Percentiles rank a stretch among this genome's conserved stretches.
Evolutionary conservation across 2,329 filamentous ascomycete species (phyloP).

Genomic region (Cytospora chrysosperma): DNA sequence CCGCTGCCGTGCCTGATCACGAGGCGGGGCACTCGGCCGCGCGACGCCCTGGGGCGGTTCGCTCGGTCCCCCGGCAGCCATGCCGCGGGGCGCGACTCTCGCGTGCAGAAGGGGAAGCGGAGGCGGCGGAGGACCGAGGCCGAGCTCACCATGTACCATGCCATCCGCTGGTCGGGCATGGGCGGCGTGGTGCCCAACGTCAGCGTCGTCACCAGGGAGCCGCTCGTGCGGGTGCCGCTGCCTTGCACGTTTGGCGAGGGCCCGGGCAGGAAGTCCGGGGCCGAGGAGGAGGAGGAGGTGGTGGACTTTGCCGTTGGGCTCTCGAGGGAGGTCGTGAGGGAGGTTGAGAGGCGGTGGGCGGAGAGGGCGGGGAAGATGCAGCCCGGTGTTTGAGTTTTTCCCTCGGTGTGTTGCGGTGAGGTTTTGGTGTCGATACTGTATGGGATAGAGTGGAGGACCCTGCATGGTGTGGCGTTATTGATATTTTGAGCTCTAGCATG

Average conservation of each 20-base stretch:
- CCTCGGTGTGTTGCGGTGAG: too few relatives aligned
- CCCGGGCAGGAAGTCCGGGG: neutral
- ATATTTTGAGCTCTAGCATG: neutral
- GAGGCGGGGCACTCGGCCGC: neutral
- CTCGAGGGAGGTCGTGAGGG: neutral
- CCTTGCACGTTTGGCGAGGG: neutral
- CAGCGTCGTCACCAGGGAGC: conserved; percentile 1
- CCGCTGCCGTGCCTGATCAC: neutral
- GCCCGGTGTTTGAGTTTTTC: neutral
- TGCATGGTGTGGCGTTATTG: neutral
- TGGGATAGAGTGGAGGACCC: too few relatives aligned
- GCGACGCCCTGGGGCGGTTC: neutral
- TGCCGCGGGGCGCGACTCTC: neutral
- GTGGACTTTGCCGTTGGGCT: neutral
- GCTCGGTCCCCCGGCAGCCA: neutral
- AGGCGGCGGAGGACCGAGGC: conserved; percentile 2
- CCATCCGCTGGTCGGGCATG: conserved; percentile 7
- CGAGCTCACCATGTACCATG: conserved; percentile 10
- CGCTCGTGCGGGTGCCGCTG: neutral
- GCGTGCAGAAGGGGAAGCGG: neutral
- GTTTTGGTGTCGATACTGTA: neutral
- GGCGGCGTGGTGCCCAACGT: conserved; percentile 11
- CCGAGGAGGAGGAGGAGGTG: neutral
- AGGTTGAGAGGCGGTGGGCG: neutral
- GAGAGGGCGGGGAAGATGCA: neutral